A percentile compares a stretch with the other conserved stretches of the same genome.
These are phyloP conservation scores for Didymella sp. DNA, from an alignment of 2,329 filamentous ascomycete species.

Conservation along the genomic window DNA sequence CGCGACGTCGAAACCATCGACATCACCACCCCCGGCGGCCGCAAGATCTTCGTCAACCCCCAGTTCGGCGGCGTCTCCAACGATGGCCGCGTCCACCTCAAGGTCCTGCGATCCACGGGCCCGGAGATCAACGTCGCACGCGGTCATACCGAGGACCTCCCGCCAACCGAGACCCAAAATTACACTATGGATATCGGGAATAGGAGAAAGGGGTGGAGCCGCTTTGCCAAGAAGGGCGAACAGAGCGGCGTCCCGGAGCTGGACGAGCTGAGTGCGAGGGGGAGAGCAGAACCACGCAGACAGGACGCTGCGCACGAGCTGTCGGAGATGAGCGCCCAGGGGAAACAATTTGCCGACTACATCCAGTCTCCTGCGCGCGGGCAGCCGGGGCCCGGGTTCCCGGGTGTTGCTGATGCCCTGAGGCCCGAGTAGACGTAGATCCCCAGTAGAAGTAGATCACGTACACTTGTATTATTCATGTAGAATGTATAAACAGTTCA, in stretches of 20 bases:
- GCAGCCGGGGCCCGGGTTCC: background rate
- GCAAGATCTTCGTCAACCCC: constrained; percentile 61
- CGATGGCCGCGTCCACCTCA: constrained; percentile 42
- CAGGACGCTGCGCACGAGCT: constrained; percentile 7
- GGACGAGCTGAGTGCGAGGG: constrained; percentile 18
- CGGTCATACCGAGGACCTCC: constrained; percentile 37
- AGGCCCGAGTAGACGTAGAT: background rate
- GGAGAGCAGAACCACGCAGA: background rate
- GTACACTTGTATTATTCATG: background rate
- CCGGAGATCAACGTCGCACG: constrained; percentile 33
- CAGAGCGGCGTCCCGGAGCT: constrained; percentile 29
- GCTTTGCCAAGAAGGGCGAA: background rate
- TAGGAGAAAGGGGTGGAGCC: background rate
- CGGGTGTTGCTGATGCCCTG: background rate
- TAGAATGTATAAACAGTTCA: background rate
- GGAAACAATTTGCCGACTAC: background rate
- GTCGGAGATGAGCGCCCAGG: constrained; percentile 27
- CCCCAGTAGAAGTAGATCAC: background rate
- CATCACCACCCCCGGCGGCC: constrained; percentile 55
- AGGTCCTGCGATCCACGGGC: constrained; percentile 30
- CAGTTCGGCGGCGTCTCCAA: constrained; percentile 48
- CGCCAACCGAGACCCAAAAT: constrained; percentile 20
- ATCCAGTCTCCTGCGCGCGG: background rate
- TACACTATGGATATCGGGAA: constrained; percentile 16
- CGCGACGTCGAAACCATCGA: constrained; percentile 50